phyloP scores from a whole-genome alignment of 176 grass and related monocot species.

The Juncus effusus region DNA sequence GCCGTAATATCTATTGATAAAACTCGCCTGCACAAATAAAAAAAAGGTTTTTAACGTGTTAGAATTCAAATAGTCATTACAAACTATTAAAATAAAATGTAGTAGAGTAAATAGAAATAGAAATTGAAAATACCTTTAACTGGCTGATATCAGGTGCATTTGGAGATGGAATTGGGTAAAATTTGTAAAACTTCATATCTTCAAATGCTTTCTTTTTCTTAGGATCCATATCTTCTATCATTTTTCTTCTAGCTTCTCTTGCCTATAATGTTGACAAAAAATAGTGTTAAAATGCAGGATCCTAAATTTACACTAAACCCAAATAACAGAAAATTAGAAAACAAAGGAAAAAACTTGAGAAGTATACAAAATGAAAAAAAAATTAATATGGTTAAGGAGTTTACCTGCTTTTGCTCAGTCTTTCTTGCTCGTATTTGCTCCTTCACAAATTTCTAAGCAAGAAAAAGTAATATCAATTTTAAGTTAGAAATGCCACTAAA shows the following conservation, averaged over 20 bases:
- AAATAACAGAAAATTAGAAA: background rate
- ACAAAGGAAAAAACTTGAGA: background rate
- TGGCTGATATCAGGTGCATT: conserved; percentile 67
- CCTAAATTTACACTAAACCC: background rate
- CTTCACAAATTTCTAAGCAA: conserved; percentile 68
- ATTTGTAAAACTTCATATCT: conserved; percentile 81
- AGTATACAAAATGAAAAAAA: background rate
- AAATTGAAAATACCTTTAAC: conserved; percentile 51
- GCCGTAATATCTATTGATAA: conserved; percentile 78
- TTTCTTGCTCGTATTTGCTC: conserved; percentile 76
- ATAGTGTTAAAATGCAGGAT: background rate
- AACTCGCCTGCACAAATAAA: conserved; percentile 39
- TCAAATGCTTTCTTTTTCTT: conserved; percentile 57
- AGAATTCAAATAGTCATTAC: background rate
- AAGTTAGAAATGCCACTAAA: background rate
- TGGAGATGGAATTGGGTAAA: conserved; percentile 61
- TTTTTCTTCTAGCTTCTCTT: conserved; percentile 75
- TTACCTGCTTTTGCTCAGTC: conserved; percentile 58
- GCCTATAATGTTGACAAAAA: conserved; percentile 43
- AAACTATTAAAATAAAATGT: background rate
- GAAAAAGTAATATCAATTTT: conserved; percentile 20
- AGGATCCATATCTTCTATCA: conserved; percentile 78
- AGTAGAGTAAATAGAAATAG: background rate
- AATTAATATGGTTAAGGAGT: background rate
- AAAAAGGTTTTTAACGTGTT: background rate